Conservation (phyloP, 78 protist species). For the Tieghemostelium lacteum region DNA sequence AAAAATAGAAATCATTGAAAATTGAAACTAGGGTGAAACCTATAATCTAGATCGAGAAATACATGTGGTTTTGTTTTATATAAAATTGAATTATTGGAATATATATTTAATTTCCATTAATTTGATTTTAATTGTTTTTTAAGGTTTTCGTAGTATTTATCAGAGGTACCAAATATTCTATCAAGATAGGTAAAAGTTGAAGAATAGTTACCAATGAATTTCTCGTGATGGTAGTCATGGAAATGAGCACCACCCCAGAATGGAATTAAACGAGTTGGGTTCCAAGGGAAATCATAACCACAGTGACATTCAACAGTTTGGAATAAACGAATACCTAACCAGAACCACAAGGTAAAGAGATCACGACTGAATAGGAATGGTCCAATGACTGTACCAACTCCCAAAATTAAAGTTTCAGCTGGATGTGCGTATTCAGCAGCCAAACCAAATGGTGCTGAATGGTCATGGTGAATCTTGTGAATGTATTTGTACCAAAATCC, state of each 20-base stretch:
- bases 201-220: constrained; percentile 73
- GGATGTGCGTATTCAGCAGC: constrained; percentile 85
- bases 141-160: constrained; percentile 23
- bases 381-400: constrained; percentile 80
- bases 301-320: constrained; percentile 82
- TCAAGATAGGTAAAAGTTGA: constrained; percentile 75
- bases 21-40: too few relatives aligned
- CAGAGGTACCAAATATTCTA: constrained; percentile 60
- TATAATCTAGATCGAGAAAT: too few relatives aligned
- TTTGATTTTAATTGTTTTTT: background rate
- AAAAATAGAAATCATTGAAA: too few relatives aligned
- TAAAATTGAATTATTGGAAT: too few relatives aligned
- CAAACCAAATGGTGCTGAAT: constrained; percentile 75
- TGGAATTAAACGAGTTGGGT: constrained; percentile 56
- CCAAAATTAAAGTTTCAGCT: constrained; percentile 66
- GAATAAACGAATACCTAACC: constrained; percentile 69
- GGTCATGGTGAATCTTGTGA: constrained; percentile 85
- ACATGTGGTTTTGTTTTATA: background rate
- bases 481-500: constrained; percentile 74
- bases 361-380: constrained; percentile 76
- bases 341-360: constrained; percentile 70
- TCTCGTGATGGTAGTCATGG: constrained; percentile 85
- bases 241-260: constrained; percentile 85
- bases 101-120: too few relatives aligned
- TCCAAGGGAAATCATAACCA: constrained; percentile 84